Evolutionary conservation across 257 asterid species (phyloP).

Genomic region (Nicotiana undulata): DNA sequence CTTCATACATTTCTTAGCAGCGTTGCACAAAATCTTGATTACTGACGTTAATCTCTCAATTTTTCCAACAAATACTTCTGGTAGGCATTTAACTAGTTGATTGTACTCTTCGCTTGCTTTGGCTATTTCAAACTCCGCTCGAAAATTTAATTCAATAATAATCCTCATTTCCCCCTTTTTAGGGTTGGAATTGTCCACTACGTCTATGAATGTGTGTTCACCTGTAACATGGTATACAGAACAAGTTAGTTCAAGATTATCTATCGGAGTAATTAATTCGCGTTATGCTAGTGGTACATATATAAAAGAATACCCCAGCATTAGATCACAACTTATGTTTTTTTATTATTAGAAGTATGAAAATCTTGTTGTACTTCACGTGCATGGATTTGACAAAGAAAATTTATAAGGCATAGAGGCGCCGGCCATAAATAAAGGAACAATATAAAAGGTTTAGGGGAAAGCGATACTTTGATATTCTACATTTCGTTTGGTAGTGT

Average conservation of each 20-base stretch:
- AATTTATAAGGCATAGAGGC: too few relatives aligned
- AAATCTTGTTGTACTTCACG: neutral
- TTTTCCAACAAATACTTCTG: slow-evolving; percentile 73
- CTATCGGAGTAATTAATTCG: neutral
- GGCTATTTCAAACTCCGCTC: slow-evolving; percentile 79
- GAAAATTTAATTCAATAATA: slow-evolving; percentile 59
- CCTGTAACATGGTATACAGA: slow-evolving; percentile 31
- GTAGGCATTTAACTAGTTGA: slow-evolving; percentile 46
- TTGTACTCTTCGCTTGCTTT: slow-evolving; percentile 72
- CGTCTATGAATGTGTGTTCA: slow-evolving; percentile 76
- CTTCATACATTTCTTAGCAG: slow-evolving; percentile 79
- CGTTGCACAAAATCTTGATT: slow-evolving; percentile 58
- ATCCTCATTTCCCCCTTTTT: slow-evolving; percentile 56
- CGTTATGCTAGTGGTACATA: neutral
- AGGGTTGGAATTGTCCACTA: slow-evolving; percentile 44
- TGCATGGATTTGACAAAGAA: neutral
- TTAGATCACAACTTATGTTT: neutral
- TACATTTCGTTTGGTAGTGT: neutral
- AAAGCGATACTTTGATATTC: neutral
- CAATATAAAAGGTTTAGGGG: neutral
- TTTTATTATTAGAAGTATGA: too few relatives aligned
- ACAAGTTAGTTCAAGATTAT: neutral
- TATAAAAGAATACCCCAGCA: too few relatives aligned
- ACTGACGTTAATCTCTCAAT: slow-evolving; percentile 54
- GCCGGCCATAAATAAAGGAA: neutral